Evolutionary conservation across 139 green algal genomes (phyloP), one percentile per base, ranked within the genome.

Genomic region (Chlorella sp.): DNA sequence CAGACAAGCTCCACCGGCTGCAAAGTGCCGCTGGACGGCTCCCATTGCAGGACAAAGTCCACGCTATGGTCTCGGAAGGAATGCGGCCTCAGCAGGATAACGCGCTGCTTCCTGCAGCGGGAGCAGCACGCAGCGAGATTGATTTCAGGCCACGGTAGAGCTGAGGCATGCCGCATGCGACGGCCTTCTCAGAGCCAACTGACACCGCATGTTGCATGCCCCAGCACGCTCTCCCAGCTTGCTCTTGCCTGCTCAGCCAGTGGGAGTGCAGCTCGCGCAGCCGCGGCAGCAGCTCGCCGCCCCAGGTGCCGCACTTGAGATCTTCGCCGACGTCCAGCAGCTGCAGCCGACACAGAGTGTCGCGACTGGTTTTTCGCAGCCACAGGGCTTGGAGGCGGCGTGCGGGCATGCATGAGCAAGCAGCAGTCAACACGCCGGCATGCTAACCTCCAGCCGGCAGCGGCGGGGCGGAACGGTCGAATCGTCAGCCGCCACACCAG

Each of bases 211-310:
- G 46, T 14, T 17, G 14, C 46, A 27, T n/a, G n/a, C n/a, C n/a
- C n/a, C n/a, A n/a, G n/a, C n/a, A n/a, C n/a, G n/a, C n/a, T n/a
- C n/a, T n/a, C n/a, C n/a, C n/a, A n/a, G n/a, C n/a, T n/a, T n/a
- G n/a, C n/a, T n/a, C 81, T 33, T 50, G 80, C 81, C 81, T 83
- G 77, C 41, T 48, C 3, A 87, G 76, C 85, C 85, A 90, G 74
- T 90, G 85, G 65, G 70, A 82, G 77, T 88, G 62, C 59, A 90
- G 50, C 66, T 82, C 23, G 19, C 71, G n/a, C 53, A 90, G 71
- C 8, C 85, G 62, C 1, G 50, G 29, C 8, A 82, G 85, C 69
- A 90, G 79, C 69, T 76, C 17, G 1, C 2, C 9, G n/a, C 82
- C 77, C 85, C 85, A 90, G 38, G 40, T 11, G 0, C 63, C 63